Conservation (phyloP, 164 flowering plant genomes). For the Stephania cephalantha region DNA sequence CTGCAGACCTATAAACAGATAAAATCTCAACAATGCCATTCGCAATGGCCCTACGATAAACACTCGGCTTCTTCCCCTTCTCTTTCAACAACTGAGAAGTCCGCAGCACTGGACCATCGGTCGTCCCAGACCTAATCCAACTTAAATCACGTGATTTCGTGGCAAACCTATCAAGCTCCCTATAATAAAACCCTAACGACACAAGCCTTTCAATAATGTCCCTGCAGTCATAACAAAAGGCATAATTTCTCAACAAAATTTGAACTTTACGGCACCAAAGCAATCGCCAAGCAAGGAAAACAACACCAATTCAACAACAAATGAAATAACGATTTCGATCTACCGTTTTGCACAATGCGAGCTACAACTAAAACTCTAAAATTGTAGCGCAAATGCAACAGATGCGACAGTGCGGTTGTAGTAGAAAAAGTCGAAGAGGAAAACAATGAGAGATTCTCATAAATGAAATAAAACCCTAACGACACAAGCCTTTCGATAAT, state of each 20-base stretch:
- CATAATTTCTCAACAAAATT: not conserved
- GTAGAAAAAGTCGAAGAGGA: too few relatives aligned
- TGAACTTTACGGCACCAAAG: too few relatives aligned
- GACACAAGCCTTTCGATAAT: too few relatives aligned
- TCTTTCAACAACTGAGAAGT: conserved; percentile 28
- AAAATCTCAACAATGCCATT: conserved; percentile 92
- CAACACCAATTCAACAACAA: too few relatives aligned
- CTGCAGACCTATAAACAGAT: conserved; percentile 83
- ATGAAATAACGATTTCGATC: too few relatives aligned
- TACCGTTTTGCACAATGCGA: too few relatives aligned
- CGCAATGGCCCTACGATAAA: conserved; percentile 84
- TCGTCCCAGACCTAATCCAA: conserved; percentile 57
- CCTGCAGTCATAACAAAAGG: conserved; percentile 38
- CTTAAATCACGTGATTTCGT: conserved; percentile 72
- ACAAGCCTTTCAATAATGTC: conserved; percentile 76
- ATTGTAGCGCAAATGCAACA: too few relatives aligned
- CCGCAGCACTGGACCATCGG: conserved; percentile 31
- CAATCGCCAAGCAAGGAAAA: too few relatives aligned
- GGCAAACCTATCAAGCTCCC: conserved; percentile 82
- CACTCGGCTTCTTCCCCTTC: conserved; percentile 43
- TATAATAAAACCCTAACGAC: conserved; percentile 76
- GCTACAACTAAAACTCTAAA: too few relatives aligned
- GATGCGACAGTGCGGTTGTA: too few relatives aligned
- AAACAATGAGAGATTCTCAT: too few relatives aligned
- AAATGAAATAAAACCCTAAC: too few relatives aligned